Evolutionary conservation across 306 rosid species (phyloP).

Genomic region (Cucumis melo): DNA sequence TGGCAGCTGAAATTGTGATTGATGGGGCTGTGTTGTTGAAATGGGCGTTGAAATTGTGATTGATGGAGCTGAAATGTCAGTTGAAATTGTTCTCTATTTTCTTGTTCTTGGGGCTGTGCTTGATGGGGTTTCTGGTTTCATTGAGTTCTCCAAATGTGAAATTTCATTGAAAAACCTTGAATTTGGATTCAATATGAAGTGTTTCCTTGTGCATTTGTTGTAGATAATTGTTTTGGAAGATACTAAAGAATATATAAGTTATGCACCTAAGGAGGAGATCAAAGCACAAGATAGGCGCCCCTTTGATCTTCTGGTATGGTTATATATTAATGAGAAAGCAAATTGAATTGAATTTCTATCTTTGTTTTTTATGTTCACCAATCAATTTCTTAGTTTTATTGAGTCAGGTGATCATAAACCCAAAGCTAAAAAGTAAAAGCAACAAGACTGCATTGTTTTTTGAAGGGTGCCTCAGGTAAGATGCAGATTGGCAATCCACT

Average conservation of each 20-base stretch:
- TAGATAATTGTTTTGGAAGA: conserved; percentile 93
- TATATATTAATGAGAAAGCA: not conserved
- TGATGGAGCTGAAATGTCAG: not conserved
- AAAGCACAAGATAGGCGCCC: conserved; percentile 75
- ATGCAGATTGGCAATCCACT: not conserved
- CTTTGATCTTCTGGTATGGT: conserved; percentile 87
- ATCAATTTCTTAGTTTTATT: conserved; percentile 31
- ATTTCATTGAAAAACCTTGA: not conserved
- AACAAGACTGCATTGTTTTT: conserved; percentile 67
- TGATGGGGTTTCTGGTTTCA: not conserved
- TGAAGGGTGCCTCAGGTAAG: conserved; percentile 93
- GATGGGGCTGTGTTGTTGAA: not conserved
- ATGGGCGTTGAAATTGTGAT: not conserved
- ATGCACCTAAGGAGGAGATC: conserved; percentile 54
- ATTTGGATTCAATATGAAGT: not conserved
- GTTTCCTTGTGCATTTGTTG: conserved; percentile 5
- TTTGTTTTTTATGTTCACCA: conserved; percentile 2
- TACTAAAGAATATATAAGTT: conserved; percentile 61
- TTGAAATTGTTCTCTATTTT: not conserved
- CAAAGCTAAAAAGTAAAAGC: conserved; percentile 67
- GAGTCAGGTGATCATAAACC: conserved; percentile 72
- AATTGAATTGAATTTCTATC: not conserved
- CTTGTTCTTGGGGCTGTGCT: not conserved
- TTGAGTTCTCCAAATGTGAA: not conserved
- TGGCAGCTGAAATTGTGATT: not conserved